These are phyloP conservation scores for Tuber indicum DNA, from an alignment of 495 filamentous ascomycete genomes.

Conservation along the genomic window DNA sequence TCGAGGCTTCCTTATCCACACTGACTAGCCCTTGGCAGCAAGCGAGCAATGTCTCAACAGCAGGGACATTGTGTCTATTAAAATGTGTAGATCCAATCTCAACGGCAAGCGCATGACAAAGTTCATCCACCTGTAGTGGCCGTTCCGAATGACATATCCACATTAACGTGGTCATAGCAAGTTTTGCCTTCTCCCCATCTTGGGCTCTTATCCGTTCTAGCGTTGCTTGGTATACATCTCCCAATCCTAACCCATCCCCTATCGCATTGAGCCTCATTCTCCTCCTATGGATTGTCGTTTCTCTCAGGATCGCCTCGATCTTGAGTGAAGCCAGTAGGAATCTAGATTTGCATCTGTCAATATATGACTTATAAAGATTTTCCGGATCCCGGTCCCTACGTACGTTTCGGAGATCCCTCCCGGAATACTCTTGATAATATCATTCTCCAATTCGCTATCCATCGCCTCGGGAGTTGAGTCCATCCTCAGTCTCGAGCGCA, in stretches of 20 bases:
- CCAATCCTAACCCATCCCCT: background rate
- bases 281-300: background rate
- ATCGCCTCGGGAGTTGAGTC: background rate
- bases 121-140: background rate
- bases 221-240: background rate
- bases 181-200: background rate
- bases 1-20: no score
- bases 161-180: background rate
- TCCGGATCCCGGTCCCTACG: background rate
- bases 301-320: background rate
- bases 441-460: background rate
- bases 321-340: background rate
- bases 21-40: background rate
- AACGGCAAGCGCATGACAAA: background rate
- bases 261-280: background rate
- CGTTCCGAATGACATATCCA: background rate
- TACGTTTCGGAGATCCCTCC: background rate
- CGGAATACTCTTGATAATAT: background rate
- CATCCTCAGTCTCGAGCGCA: no score
- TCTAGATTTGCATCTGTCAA: background rate
- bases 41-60: background rate
- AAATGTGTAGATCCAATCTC: background rate
- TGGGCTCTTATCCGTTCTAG: background rate
- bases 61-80: background rate
- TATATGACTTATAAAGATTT: background rate